These are phyloP conservation scores for Pseudocercospora eumusae DNA, from an alignment of 2,329 filamentous ascomycete species.

Conservation along the genomic window DNA sequence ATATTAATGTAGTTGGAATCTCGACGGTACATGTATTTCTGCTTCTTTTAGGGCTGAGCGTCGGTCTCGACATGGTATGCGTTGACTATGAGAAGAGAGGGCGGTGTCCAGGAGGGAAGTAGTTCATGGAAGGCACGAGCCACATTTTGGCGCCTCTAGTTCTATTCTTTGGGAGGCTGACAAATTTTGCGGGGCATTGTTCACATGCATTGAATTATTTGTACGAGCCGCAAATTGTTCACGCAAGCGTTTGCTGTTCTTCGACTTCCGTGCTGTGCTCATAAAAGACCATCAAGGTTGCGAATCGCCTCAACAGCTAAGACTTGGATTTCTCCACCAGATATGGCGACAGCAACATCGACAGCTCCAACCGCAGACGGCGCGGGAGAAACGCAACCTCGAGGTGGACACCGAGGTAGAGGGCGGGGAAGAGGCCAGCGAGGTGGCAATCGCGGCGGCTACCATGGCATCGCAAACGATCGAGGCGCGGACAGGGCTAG, in stretches of 20 bases:
- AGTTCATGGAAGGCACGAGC: not conserved
- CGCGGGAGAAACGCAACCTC: conserved; percentile 11
- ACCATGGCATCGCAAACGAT: conserved; percentile 18
- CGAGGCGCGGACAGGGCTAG: conserved; percentile 17
- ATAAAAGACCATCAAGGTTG: not conserved
- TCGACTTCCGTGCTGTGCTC: not conserved
- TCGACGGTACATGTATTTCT: too few species aligned
- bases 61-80: too few species aligned
- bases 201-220: not conserved
- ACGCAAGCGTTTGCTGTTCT: not conserved
- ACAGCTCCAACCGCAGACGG: conserved; percentile 16
- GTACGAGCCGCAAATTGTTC: not conserved
- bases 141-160: not conserved
- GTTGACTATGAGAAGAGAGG: not conserved
- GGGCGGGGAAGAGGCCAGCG: conserved; percentile 28
- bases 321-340: not conserved
- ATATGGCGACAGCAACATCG: conserved; percentile 21
- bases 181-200: not conserved
- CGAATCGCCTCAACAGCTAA: not conserved
- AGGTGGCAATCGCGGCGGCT: conserved; percentile 19
- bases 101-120: not conserved
- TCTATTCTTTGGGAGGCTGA: too few species aligned
- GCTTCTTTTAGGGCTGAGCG: too few species aligned
- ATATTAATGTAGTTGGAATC: too few species aligned
- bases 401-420: conserved; percentile 29